A percentile compares a stretch with the other conserved stretches of the same genome.
These are phyloP conservation scores for Camelina hispida DNA, from an alignment of 345 rosid genomes.

Conservation along the genomic window DNA sequence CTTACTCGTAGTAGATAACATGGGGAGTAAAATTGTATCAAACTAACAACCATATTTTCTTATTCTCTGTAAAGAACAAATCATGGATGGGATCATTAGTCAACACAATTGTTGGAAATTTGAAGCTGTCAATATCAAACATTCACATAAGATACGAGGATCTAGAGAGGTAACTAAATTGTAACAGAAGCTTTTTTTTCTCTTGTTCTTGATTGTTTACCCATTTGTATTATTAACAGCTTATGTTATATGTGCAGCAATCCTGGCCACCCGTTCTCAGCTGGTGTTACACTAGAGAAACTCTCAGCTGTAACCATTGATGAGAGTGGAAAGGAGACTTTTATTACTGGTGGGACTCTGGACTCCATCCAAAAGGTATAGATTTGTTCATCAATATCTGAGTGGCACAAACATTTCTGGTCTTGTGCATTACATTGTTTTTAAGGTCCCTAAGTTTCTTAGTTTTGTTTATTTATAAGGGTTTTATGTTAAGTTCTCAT, in stretches of 20 bases:
- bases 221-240: conserved; percentile 16
- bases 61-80: conserved; percentile 68
- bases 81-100: conserved; percentile 97
- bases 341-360: conserved; percentile 80
- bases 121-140: conserved; percentile 95
- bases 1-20: conserved; percentile 21
- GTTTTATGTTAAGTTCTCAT: conserved; percentile 31
- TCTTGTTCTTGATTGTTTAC: conserved; percentile 27
- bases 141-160: conserved; percentile 99
- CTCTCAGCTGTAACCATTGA: conserved; percentile 91
- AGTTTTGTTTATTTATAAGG: conserved; percentile 23
- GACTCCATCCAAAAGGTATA: conserved; percentile 83
- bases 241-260: conserved; percentile 60
- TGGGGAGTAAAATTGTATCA: conserved; percentile 22
- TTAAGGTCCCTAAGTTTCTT: conserved; percentile 5
- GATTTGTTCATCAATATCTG: conserved; percentile 1
- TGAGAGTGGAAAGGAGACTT: conserved; percentile 89
- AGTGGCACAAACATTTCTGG: conserved; percentile 20
- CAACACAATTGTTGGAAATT: conserved; percentile 91
- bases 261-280: conserved; percentile 87
- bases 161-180: conserved; percentile 72
- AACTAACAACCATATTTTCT: conserved; percentile 40
- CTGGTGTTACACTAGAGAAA: conserved; percentile 88
- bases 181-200: not conserved
- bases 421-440: conserved; percentile 2